Evolutionary conservation across 176 grass and related monocot species (phyloP), one percentile per base, ranked within the genome.

Genomic region (Triticum dicoccoides): DNA sequence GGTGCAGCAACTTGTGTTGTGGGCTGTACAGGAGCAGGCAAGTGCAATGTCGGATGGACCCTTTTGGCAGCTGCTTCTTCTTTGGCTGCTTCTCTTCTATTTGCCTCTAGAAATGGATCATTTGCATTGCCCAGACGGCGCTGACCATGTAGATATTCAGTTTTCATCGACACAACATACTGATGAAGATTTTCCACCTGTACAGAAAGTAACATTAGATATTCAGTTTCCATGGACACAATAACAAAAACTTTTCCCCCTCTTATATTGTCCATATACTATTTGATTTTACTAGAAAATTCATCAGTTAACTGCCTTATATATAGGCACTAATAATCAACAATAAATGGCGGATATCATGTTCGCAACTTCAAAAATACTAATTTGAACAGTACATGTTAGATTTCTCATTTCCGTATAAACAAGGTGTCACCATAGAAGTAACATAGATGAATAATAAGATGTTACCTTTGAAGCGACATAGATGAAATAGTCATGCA

Each of bases 171-270:
- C 74, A 90, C 97, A 65, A 99, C 91, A 89, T 94, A 90, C 62
- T 99, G 92, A 82, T 99, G 97, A 86, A 99, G 92, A 82, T 91
- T 99, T 86, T 99, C 97, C 61, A 96, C 94, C 97, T 99, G 89
- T 39, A 88, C n/a, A 81, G 38, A 81, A 34, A 82, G 30, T 7
- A 88, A 77, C 8, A 81, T 51, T 29, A 82, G 71, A 14, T 49
- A 49, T 49, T 49, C 45, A 49, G 45, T 49, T 49, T 49, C 5
- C 45, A 49, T 49, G 12, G 45, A 5, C 45, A 49, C 12, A 14
- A 49, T 49, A 49, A 49, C 41, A 65, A 73, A 34, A 18, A 54
- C 47, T 23, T 66, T 34, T 65, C 6, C 6, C 13, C 62, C 83
- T 49, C 71, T 61, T 33, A 11, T 27, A 84, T 65, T 33, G 5